phyloP scores from a whole-genome alignment of 1,284 basidiomycete species.

The Omphalotus olearius region DNA sequence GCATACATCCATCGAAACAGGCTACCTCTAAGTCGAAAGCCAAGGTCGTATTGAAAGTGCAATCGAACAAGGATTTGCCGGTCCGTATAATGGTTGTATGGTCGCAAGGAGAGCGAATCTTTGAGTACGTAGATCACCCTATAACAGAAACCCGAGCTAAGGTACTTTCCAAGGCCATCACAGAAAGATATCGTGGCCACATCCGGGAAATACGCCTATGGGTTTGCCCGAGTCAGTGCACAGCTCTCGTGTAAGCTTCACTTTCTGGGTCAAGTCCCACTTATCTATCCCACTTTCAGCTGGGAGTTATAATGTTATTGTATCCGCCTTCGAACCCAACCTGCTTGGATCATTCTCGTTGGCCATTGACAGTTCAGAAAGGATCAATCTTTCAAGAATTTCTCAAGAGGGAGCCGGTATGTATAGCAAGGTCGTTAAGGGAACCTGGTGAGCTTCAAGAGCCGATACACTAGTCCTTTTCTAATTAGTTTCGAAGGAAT shows the following conservation, averaged over 20 bases:
- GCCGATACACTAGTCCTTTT: background rate
- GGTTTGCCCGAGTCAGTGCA: slow-evolving; percentile 56
- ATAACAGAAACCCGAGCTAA: background rate
- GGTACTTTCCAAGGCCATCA: slow-evolving; percentile 36
- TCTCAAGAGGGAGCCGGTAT: slow-evolving; percentile 90
- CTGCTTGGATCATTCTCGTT: slow-evolving; percentile 65
- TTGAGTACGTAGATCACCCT: slow-evolving; percentile 51
- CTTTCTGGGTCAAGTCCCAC: background rate
- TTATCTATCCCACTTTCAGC: slow-evolving; percentile 35
- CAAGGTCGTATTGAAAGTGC: slow-evolving; percentile 45
- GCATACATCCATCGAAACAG: slow-evolving; percentile 38
- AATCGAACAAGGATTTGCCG: slow-evolving; percentile 63
- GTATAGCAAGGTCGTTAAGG: slow-evolving; percentile 67
- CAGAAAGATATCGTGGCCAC: slow-evolving; percentile 68
- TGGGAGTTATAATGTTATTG: slow-evolving; percentile 78
- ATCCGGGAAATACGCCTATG: slow-evolving; percentile 83
- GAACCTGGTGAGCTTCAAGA: slow-evolving; percentile 56
- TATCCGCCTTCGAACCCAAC: slow-evolving; percentile 79
- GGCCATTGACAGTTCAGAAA: slow-evolving; percentile 54
- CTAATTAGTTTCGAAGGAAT: slow-evolving; percentile 36
- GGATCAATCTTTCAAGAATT: slow-evolving; percentile 73
- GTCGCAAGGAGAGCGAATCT: slow-evolving; percentile 69
- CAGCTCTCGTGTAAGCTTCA: slow-evolving; percentile 50
- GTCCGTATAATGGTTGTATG: slow-evolving; percentile 76
- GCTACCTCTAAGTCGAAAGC: slow-evolving; percentile 28